Conservation (phyloP, 192 early-diverging fungal genomes). For the Backusella tarrabulga region DNA sequence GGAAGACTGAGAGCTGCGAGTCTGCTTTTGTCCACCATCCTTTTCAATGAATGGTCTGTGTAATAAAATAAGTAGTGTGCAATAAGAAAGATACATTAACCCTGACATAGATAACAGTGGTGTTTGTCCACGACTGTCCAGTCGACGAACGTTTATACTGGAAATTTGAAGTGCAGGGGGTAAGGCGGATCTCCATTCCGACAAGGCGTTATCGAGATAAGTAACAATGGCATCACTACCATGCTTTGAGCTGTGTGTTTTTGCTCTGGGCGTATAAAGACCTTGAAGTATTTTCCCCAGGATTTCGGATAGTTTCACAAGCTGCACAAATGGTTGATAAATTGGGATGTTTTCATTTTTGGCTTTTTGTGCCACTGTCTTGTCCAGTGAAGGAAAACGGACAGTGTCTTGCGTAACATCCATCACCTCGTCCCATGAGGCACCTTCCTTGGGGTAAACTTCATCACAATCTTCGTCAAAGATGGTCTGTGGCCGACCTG, state of each 20-base stretch:
- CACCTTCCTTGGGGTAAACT: slow-evolving; percentile 30
- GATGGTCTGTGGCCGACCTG: slow-evolving; percentile 57
- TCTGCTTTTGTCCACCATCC: slow-evolving; percentile 19
- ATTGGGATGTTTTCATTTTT: slow-evolving; percentile 30
- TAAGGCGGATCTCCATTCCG: slow-evolving; percentile 32
- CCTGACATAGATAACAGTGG: slow-evolving; percentile 34
- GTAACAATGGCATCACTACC: slow-evolving; percentile 37
- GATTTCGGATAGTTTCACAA: slow-evolving; percentile 39
- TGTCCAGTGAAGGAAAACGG: slow-evolving; percentile 32
- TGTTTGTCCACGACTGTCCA: slow-evolving; percentile 21
- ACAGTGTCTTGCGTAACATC: slow-evolving; percentile 11
- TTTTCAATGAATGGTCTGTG: slow-evolving; percentile 55
- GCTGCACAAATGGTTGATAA: slow-evolving; percentile 42
- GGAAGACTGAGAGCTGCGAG: slow-evolving; percentile 28
- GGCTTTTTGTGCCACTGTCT: slow-evolving; percentile 17
- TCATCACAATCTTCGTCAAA: slow-evolving; percentile 43
- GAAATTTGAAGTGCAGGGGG: slow-evolving; percentile 30
- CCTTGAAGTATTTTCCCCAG: slow-evolving; percentile 34
- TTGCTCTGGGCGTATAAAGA: slow-evolving; percentile 34
- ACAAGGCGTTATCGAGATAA: slow-evolving; percentile 31
- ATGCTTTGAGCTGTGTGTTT: slow-evolving; percentile 29
- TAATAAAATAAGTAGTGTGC: slow-evolving; percentile 48
- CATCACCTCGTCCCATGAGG: slow-evolving; percentile 39
- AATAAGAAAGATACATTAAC: slow-evolving; percentile 46
- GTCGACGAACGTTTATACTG: slow-evolving; percentile 9